Evolutionary conservation across 768 basidiomycete genomes (phyloP).

Genomic region (Collybia sp.): DNA sequence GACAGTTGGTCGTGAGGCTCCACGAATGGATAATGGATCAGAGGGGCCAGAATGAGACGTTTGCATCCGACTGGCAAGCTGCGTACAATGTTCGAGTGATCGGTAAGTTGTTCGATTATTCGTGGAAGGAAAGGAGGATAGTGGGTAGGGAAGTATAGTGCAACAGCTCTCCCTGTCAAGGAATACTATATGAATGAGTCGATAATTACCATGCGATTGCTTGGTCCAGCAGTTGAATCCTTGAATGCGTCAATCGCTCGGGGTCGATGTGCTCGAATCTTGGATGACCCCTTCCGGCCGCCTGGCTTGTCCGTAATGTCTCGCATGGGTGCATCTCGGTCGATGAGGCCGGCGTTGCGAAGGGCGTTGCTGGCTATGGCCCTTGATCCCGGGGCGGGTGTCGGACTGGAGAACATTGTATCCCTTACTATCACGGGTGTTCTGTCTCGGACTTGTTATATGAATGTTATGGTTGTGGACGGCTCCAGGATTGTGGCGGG

Average conservation of each 20-base stretch:
- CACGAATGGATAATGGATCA: constrained; percentile 61
- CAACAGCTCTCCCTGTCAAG: constrained; percentile 25
- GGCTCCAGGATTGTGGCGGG: background rate
- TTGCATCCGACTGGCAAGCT: constrained; percentile 38
- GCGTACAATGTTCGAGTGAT: constrained; percentile 10
- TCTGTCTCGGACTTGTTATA: constrained; percentile 14
- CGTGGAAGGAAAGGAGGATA: constrained; percentile 12
- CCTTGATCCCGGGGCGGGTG: constrained; percentile 54
- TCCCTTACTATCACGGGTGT: constrained; percentile 2
- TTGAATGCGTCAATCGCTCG: constrained; percentile 56
- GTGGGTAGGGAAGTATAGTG: constrained; percentile 4
- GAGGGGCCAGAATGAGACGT: constrained; percentile 34
- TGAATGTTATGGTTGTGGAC: constrained; percentile 10
- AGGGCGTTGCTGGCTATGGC: constrained; percentile 58
- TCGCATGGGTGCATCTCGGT: constrained; percentile 72
- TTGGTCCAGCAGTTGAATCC: constrained; percentile 37
- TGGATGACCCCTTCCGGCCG: constrained; percentile 65
- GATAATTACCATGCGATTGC: constrained; percentile 68
- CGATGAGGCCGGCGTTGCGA: constrained; percentile 70
- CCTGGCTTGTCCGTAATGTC: constrained; percentile 67
- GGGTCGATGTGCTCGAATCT: constrained; percentile 55
- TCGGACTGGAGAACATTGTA: constrained; percentile 57
- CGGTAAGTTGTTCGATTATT: constrained; percentile 12
- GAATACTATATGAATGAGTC: constrained; percentile 24
- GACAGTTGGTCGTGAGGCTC: constrained; percentile 47